These are phyloP conservation scores for Cercospora sesami DNA, from an alignment of 2,329 filamentous ascomycete genomes.

Conservation along the genomic window DNA sequence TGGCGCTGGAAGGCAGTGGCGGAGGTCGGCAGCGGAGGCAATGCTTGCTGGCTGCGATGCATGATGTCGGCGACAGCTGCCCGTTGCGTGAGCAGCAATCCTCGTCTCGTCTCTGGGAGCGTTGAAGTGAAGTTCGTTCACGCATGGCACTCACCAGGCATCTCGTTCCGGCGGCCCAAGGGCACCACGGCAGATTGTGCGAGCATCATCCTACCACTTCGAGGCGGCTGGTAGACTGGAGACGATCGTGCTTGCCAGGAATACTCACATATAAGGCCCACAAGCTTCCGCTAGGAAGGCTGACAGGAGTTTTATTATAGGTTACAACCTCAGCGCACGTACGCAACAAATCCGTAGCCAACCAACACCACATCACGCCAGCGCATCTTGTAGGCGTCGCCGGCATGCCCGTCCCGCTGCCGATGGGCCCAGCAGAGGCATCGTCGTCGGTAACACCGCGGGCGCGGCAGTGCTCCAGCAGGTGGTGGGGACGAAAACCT, in stretches of 20 bases:
- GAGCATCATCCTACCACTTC: conserved; percentile 25
- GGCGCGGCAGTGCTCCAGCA: neutral
- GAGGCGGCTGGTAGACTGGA: conserved; percentile 21
- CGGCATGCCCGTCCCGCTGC: neutral
- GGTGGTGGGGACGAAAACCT: neutral
- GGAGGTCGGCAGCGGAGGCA: neutral
- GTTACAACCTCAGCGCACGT: neutral
- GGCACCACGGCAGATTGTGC: neutral
- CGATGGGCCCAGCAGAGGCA: neutral
- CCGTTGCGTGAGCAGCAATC: neutral
- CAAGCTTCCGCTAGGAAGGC: neutral
- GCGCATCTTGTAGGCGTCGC: neutral
- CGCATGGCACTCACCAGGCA: neutral
- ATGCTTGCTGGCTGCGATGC: neutral
- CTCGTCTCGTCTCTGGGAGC: neutral
- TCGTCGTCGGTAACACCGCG: neutral
- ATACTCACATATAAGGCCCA: neutral
- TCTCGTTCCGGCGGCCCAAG: neutral
- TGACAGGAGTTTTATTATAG: neutral
- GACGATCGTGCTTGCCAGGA: conserved; percentile 10
- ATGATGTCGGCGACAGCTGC: neutral
- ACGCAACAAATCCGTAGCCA: neutral
- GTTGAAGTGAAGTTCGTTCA: neutral
- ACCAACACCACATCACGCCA: neutral
- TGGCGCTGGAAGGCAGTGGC: neutral